Base-by-base conservation (phyloP, 345 rosid species). In the Salix caprea region DNA sequence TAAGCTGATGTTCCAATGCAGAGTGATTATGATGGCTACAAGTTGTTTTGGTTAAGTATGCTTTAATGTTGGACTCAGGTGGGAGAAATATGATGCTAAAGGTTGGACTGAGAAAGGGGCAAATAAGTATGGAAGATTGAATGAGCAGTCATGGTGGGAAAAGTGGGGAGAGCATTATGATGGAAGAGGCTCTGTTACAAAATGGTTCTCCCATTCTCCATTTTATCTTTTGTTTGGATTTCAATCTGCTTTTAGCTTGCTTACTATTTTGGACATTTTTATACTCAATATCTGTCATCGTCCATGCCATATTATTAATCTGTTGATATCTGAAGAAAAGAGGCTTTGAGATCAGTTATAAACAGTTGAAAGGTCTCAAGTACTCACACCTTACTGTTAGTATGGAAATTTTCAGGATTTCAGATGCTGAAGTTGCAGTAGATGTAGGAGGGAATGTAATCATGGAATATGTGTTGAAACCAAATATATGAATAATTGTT, bases 91-190 rank as follows among this genome's bases (percentile, higher is more conserved):
- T 52, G 98, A 96, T 85, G 99, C 96, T 48, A 96, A 93, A 88
- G 99, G 99, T 61, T 88, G 94, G 97, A 93, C 99, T 30, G 99
- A 96, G 87, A 96, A 96, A 84, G 98, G 99, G 44, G 99, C 99
- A 14, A 94, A 96, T 78, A 96, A 96, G 86, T 91, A 93, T 73
- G 99, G 99, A 75, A 88, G 93, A 83, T 83, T 93, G 75, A 96
- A 96, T 80, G 99, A 93, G 84, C 97, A 96, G 77, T 96, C 99
- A 32, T 96, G 99, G 98, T 96, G 99, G 99, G 99, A 96, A 83
- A 96, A 96, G 80, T 96, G 99, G 99, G 99, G 99, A 76, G 99
- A 96, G 81, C 92, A 96, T 83, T 96, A 91, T 71, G 99, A 96
- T 83, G 99, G 99, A 85, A 84, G 92, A 83, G 99, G 99, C 88